phyloP scores from a whole-genome alignment of 177 flowering plant genomes.

The Vitis hybrid region DNA sequence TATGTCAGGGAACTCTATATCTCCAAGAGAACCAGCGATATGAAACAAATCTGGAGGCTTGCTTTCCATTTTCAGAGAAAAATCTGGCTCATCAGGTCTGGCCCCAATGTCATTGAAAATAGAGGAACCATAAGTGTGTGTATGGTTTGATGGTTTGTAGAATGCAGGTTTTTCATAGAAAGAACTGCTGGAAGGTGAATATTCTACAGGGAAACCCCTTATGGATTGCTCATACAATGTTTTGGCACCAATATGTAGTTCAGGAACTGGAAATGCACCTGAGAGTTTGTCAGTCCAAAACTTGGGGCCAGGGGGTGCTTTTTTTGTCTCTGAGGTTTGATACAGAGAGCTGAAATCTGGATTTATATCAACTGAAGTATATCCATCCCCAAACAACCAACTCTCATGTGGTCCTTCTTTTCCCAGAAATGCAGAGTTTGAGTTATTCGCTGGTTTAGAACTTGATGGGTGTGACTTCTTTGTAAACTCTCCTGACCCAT shows the following conservation, averaged over 20 bases:
- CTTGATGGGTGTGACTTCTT: slow-evolving; percentile 17
- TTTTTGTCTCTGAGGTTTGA: slow-evolving; percentile 14
- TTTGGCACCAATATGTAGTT: slow-evolving; percentile 13
- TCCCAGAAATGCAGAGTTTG: slow-evolving; percentile 16
- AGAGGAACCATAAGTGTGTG: slow-evolving; percentile 18
- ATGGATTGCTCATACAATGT: slow-evolving; percentile 18
- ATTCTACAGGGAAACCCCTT: slow-evolving; percentile 15
- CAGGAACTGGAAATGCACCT: slow-evolving; percentile 20
- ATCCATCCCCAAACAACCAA: slow-evolving; percentile 30
- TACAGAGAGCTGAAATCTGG: slow-evolving; percentile 23
- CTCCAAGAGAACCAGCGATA: slow-evolving; percentile 20
- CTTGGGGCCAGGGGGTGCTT: slow-evolving; percentile 14
- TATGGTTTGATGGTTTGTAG: slow-evolving; percentile 21
- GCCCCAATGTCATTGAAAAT: slow-evolving; percentile 16
- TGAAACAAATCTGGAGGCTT: slow-evolving; percentile 17
- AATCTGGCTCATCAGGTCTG: slow-evolving; percentile 17
- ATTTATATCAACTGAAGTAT: slow-evolving; percentile 15
- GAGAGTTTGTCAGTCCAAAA: slow-evolving; percentile 24
- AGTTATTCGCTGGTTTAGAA: slow-evolving; percentile 14
- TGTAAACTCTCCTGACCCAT: slow-evolving; percentile 18
- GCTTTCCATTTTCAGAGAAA: slow-evolving; percentile 16
- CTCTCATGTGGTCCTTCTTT: slow-evolving; percentile 17
- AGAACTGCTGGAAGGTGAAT: slow-evolving; percentile 19
- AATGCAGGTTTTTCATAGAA: slow-evolving; percentile 17
- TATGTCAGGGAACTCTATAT: slow-evolving; percentile 12